Evolutionary conservation across 2,329 filamentous ascomycete species (phyloP).

Genomic region (Paraphoma sp.): DNA sequence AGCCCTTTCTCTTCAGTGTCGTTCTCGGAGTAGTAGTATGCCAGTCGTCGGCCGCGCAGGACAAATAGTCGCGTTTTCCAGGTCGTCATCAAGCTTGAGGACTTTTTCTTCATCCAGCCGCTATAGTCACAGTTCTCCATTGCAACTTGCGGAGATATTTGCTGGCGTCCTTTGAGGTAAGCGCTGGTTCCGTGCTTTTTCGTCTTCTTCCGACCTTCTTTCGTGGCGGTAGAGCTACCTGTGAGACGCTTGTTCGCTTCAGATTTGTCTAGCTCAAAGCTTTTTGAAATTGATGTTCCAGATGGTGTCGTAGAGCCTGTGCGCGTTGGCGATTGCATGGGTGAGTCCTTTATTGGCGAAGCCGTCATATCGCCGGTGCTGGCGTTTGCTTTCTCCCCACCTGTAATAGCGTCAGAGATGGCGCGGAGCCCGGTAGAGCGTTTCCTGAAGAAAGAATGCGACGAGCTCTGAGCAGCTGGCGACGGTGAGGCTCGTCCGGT

Average conservation of each 20-base stretch:
- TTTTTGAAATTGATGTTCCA: constrained; percentile 64
- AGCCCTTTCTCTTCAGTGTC: constrained; percentile 93
- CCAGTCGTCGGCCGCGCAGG: constrained; percentile 85
- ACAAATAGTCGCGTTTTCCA: constrained; percentile 99
- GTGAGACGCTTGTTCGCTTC: constrained; percentile 50
- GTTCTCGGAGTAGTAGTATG: constrained; percentile 94
- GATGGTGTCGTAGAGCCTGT: constrained; percentile 77
- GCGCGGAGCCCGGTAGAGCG: constrained; percentile 76
- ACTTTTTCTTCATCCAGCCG: constrained; percentile 99
- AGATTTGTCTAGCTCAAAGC: constrained; percentile 80
- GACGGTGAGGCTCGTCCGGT: constrained; percentile 55
- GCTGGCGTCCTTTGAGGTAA: constrained; percentile 84
- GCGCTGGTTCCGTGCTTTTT: constrained; percentile 95
- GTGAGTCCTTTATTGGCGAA: constrained; percentile 59
- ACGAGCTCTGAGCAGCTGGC: constrained; percentile 38
- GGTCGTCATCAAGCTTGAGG: constrained; percentile 91
- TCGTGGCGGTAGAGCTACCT: constrained; percentile 53
- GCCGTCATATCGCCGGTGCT: constrained; percentile 48
- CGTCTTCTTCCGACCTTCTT: constrained; percentile 57
- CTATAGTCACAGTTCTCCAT: constrained; percentile 89
- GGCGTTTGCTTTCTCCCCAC: constrained; percentile 58
- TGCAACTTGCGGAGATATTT: constrained; percentile 81
- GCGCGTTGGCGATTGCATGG: constrained; percentile 69
- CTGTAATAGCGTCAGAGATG: constrained; percentile 76
- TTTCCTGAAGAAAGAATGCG: constrained; percentile 48